A percentile compares a stretch with the other conserved stretches of the same genome.
Conservation (phyloP, 805 yeast genomes). For the Wickerhamomyces strasburgensis region DNA sequence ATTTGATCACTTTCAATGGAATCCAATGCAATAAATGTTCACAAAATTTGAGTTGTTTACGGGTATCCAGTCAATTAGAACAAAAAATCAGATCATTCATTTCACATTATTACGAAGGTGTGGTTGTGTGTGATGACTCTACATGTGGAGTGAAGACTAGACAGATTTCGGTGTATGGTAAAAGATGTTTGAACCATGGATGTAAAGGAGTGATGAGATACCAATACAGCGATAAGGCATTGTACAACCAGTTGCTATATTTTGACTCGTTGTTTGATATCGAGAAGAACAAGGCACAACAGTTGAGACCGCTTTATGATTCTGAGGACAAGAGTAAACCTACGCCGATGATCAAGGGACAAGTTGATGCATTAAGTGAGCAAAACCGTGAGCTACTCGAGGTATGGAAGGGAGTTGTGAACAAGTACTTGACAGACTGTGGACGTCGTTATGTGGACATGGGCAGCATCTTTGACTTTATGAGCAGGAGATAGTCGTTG, state of each 20-base stretch:
- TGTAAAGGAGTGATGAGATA: constrained; percentile 79
- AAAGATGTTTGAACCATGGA: constrained; percentile 59
- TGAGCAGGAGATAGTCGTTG: constrained; percentile 19
- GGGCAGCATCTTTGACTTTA: constrained; percentile 69
- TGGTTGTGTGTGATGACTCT: constrained; percentile 80
- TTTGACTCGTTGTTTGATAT: constrained; percentile 76
- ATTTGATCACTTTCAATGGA: constrained; percentile 63
- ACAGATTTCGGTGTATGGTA: constrained; percentile 86
- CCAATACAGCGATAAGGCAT: constrained; percentile 68
- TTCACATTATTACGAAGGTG: constrained; percentile 76
- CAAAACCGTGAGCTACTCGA: constrained; percentile 66
- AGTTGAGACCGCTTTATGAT: constrained; percentile 49
- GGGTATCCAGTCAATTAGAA: constrained; percentile 71
- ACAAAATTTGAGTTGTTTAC: constrained; percentile 42
- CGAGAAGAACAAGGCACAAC: constrained; percentile 60
- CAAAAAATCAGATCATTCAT: constrained; percentile 63
- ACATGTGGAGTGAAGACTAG: constrained; percentile 78
- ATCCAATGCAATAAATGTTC: constrained; percentile 63
- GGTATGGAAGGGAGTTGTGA: constrained; percentile 51
- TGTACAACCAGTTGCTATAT: constrained; percentile 83
- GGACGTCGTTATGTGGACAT: constrained; percentile 89
- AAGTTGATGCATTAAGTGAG: constrained; percentile 69
- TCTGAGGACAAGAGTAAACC: constrained; percentile 31
- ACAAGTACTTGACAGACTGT: constrained; percentile 70
- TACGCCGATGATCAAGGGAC: constrained; percentile 37